Conservation (phyloP, 495 filamentous ascomycete genomes). For the Pseudevernia furfuracea region DNA sequence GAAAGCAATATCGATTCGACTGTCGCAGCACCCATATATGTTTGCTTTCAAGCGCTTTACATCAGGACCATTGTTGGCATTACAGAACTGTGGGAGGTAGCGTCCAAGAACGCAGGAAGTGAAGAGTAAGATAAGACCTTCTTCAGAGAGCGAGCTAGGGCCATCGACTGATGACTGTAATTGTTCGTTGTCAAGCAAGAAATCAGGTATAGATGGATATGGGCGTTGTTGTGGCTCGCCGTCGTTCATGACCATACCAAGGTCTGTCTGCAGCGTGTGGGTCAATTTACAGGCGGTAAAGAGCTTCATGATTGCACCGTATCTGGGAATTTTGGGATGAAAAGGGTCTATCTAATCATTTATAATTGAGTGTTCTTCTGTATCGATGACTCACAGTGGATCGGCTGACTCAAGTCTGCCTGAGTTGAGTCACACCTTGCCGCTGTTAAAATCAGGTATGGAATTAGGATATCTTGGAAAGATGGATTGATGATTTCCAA, state of each 20-base stretch:
- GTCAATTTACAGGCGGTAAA: constrained; percentile 3
- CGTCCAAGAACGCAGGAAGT: neutral
- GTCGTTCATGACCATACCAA: neutral
- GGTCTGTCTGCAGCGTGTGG: constrained; percentile 12
- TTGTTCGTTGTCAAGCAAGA: neutral
- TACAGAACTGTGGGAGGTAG: neutral
- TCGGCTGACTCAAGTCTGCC: too few species aligned
- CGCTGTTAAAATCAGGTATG: too few species aligned
- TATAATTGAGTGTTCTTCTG: too few species aligned
- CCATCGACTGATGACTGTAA: too few species aligned
- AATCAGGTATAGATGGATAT: neutral
- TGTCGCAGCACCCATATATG: neutral
- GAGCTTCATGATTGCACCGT: constrained; percentile 3
- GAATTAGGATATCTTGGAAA: too few species aligned
- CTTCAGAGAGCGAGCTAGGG: constrained; percentile 3
- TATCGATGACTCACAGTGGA: too few species aligned
- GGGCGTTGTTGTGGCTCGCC: neutral
- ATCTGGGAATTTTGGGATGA: neutral
- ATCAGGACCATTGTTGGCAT: neutral
- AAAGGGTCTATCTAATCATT: neutral
- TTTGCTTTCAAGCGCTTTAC: neutral
- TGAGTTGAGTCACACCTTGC: too few species aligned
- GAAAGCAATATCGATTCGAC: neutral
- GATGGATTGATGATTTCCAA: too few species aligned
- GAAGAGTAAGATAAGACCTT: neutral